Evolutionary conservation across 768 basidiomycete species (phyloP).

Genomic region (Brasilioporus rufonigricans): DNA sequence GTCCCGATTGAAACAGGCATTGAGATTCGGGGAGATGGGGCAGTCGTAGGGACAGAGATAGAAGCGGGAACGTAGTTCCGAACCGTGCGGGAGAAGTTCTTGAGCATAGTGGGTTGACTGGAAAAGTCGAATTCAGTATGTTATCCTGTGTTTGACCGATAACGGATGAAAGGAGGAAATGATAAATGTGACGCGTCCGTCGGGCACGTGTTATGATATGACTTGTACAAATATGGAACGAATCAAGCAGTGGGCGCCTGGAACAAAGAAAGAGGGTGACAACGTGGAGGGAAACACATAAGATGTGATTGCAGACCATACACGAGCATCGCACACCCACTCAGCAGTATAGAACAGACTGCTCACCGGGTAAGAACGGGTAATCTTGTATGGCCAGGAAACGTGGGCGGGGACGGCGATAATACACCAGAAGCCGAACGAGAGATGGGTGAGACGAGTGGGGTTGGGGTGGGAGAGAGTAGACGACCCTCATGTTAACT

Average conservation of each 20-base stretch:
- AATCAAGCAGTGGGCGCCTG: neutral
- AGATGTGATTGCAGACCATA: no score
- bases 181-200: no score
- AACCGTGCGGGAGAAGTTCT: no score
- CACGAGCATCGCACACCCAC: no score
- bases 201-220: slow-evolving; percentile 17
- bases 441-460: slow-evolving; percentile 12
- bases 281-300: no score
- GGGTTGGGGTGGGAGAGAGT: slow-evolving; percentile 5
- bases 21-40: slow-evolving; percentile 49
- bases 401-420: no score
- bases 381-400: no score
- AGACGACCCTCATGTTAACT: slow-evolving; percentile 33
- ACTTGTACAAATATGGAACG: slow-evolving; percentile 16
- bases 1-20: slow-evolving; percentile 48
- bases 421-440: no score
- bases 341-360: neutral
- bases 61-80: slow-evolving; percentile 46
- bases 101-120: slow-evolving; percentile 50
- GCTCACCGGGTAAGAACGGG: slow-evolving; percentile 33
- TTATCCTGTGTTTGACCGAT: neutral
- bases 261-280: slow-evolving; percentile 12
- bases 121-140: slow-evolving; percentile 17
- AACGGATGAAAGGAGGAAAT: neutral
- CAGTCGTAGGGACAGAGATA: slow-evolving; percentile 46